Conservation (phyloP, 345 rosid genomes). For the Brassica carinata region DNA sequence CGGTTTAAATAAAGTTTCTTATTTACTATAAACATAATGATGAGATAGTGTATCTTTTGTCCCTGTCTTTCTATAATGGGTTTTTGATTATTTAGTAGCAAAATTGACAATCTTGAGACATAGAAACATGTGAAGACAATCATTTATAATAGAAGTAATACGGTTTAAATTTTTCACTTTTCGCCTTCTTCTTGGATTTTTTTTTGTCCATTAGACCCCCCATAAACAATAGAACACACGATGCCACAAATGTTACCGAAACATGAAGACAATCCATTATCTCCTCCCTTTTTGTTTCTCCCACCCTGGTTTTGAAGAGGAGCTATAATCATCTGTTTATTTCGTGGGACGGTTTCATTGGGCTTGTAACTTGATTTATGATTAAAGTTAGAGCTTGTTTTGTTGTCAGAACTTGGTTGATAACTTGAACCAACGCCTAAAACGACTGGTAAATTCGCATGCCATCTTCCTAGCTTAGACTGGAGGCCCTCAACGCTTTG, state of each 20-base stretch:
- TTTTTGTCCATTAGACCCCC: slow-evolving; percentile 34
- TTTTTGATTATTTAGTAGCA: too few species aligned
- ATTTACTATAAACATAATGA: too few species aligned
- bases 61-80: too few species aligned
- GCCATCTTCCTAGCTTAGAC: slow-evolving; percentile 85
- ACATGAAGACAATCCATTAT: slow-evolving; percentile 60
- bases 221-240: slow-evolving; percentile 73
- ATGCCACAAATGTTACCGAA: slow-evolving; percentile 70
- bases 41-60: too few species aligned
- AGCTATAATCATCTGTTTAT: slow-evolving; percentile 39
- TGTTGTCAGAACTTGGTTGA: slow-evolving; percentile 34
- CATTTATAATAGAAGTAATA: too few species aligned
- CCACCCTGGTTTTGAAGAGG: slow-evolving; percentile 25
- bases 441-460: slow-evolving; percentile 64
- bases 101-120: too few species aligned
- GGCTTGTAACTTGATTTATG: slow-evolving; percentile 41
- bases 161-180: not conserved
- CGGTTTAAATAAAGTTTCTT: too few species aligned
- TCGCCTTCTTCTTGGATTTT: slow-evolving; percentile 29
- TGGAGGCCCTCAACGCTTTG: slow-evolving; percentile 73
- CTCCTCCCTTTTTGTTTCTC: slow-evolving; percentile 35
- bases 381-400: slow-evolving; percentile 31
- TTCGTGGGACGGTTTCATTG: slow-evolving; percentile 31
- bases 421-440: slow-evolving; percentile 53
- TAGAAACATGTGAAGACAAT: too few species aligned